Conservation (phyloP, 2,329 filamentous ascomycete genomes). For the Eutypella sp. region DNA sequence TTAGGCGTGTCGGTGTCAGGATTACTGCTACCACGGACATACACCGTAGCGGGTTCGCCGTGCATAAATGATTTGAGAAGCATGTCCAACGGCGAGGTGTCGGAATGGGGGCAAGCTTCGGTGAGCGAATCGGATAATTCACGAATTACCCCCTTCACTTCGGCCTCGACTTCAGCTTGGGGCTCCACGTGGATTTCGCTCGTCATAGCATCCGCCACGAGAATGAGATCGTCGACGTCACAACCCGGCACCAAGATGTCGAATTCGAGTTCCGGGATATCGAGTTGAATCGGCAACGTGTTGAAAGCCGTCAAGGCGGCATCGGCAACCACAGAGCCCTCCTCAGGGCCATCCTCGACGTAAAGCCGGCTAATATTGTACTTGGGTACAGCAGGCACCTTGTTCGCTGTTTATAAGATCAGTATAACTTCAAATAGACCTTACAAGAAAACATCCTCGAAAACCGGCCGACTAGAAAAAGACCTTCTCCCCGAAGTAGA, state of each 20-base stretch:
- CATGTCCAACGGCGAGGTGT: slow-evolving; percentile 77
- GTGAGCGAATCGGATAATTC: slow-evolving; percentile 71
- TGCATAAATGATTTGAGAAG: slow-evolving; percentile 78
- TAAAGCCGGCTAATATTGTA: slow-evolving; percentile 80
- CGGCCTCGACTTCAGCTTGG: slow-evolving; percentile 59
- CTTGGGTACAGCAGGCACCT: slow-evolving; percentile 72
- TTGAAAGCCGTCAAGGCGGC: slow-evolving; percentile 70
- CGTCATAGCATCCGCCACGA: slow-evolving; percentile 72
- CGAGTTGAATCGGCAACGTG: slow-evolving; percentile 70
- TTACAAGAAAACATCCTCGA: slow-evolving; percentile 9
- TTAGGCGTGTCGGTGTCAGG: slow-evolving; percentile 64
- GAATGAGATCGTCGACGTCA: slow-evolving; percentile 64
- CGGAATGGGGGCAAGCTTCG: slow-evolving; percentile 66
- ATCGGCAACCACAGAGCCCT: slow-evolving; percentile 72
- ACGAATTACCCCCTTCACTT: slow-evolving; percentile 66
- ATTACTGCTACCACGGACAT: slow-evolving; percentile 71
- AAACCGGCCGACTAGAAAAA: slow-evolving; percentile 29
- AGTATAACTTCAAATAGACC: slow-evolving; percentile 23
- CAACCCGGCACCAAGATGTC: slow-evolving; percentile 84
- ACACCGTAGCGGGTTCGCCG: slow-evolving; percentile 72
- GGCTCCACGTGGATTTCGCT: slow-evolving; percentile 63
- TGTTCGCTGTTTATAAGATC: slow-evolving; percentile 47
- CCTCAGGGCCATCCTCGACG: slow-evolving; percentile 61
- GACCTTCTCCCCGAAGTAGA: slow-evolving; percentile 57
- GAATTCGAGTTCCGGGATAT: slow-evolving; percentile 76